A percentile compares a stretch with the other conserved stretches of the same genome.
phyloP scores from a whole-genome alignment of 371 early-diverging fungal species.

The Zychaea mexicana region DNA sequence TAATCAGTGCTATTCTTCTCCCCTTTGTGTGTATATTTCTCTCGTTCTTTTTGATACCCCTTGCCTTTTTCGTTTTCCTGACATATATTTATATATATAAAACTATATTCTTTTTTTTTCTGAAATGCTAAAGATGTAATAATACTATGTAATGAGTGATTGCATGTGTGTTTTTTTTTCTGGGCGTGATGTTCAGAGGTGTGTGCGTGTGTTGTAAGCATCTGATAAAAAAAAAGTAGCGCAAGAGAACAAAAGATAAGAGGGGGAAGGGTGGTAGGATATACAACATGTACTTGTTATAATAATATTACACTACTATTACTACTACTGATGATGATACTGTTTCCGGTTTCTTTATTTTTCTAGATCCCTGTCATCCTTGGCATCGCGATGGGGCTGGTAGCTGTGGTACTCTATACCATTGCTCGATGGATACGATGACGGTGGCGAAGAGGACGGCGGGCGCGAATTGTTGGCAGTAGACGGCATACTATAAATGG shows the following conservation, averaged over 20 bases:
- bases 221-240: too few species aligned
- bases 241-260: too few species aligned
- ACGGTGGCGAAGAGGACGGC: neutral
- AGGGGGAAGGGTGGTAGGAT: neutral
- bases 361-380: neutral
- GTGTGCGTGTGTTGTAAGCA: too few species aligned
- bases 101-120: neutral
- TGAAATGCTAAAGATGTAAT: neutral
- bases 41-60: neutral
- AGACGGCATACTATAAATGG: neutral
- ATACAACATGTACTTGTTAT: too few species aligned
- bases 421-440: neutral
- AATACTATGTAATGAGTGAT: neutral
- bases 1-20: too few species aligned
- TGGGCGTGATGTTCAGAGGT: too few species aligned
- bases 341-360: neutral
- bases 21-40: too few species aligned
- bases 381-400: neutral
- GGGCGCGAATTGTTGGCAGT: slow-evolving; percentile 1
- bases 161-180: too few species aligned
- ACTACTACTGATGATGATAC: too few species aligned
- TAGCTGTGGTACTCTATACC: neutral
- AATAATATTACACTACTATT: too few species aligned
- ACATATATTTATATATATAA: too few species aligned
- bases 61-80: too few species aligned